Evolutionary conservation across 2,329 filamentous ascomycete species (phyloP).

Genomic region (Penicillium crustosum): DNA sequence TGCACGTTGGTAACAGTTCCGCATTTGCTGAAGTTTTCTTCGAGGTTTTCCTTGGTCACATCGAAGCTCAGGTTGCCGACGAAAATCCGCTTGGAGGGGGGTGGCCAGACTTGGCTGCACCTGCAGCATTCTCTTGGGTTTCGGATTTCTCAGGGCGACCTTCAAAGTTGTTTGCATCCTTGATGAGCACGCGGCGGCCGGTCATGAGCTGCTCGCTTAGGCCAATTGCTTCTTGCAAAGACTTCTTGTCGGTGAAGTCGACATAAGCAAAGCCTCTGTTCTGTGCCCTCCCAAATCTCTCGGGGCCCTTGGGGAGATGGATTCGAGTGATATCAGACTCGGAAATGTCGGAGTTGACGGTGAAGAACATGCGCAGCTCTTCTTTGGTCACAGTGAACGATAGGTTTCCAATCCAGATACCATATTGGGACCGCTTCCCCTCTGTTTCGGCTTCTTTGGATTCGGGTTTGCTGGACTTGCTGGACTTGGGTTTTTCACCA

Average conservation of each 20-base stretch:
- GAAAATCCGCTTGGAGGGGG: conserved; percentile 80
- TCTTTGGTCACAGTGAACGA: conserved; percentile 75
- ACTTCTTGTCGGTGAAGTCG: conserved; percentile 72
- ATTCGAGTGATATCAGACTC: conserved; percentile 77
- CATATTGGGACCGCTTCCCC: conserved; percentile 68
- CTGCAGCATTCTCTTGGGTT: conserved; percentile 34
- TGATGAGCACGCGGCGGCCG: conserved; percentile 84
- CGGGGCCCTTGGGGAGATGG: conserved; percentile 67
- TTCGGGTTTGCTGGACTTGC: conserved; percentile 34
- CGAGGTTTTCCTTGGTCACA: conserved; percentile 75
- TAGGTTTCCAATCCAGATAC: conserved; percentile 95
- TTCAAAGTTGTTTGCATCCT: conserved; percentile 85
- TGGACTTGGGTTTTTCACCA: conserved; percentile 30
- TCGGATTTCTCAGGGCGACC: conserved; percentile 74
- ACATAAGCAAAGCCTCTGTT: conserved; percentile 98
- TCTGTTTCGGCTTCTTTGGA: conserved; percentile 31
- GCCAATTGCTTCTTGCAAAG: conserved; percentile 73
- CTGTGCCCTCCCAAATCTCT: conserved; percentile 55
- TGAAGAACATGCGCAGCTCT: conserved; percentile 77
- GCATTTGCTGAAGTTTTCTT: conserved; percentile 79
- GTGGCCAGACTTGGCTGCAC: conserved; percentile 49
- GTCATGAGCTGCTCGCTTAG: conserved; percentile 79
- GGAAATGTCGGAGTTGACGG: conserved; percentile 64
- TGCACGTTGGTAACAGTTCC: conserved; percentile 80
- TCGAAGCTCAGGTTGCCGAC: conserved; percentile 87